Conservation (phyloP, 257 asterid genomes). For the Nemophila menziesii region DNA sequence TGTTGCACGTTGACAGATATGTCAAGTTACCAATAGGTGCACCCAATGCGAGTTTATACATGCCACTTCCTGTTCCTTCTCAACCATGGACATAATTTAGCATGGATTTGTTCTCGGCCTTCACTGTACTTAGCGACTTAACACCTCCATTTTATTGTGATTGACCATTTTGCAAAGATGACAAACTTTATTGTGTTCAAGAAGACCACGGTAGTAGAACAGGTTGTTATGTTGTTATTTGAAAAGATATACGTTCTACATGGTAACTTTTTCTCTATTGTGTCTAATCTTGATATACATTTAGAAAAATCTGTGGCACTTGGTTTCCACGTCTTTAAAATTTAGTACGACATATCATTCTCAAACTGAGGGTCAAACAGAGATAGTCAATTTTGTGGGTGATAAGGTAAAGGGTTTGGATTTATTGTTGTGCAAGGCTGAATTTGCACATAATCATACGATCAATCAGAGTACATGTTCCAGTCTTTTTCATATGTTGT, state of each 20-base stretch:
- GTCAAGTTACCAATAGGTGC: neutral
- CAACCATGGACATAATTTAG: constrained; percentile 1
- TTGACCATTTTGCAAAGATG: constrained; percentile 6
- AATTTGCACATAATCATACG: neutral
- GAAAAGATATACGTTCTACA: neutral
- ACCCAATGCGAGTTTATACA: neutral
- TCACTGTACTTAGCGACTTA: neutral
- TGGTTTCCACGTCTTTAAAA: neutral
- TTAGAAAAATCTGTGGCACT: neutral
- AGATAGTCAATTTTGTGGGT: neutral
- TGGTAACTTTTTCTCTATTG: neutral
- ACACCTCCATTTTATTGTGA: constrained; percentile 1
- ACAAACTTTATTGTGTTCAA: neutral
- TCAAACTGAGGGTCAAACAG: neutral
- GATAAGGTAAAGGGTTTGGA: neutral
- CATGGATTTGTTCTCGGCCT: constrained; percentile 1
- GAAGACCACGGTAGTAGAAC: neutral
- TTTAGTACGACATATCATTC: neutral
- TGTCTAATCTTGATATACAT: neutral
- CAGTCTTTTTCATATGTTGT: neutral
- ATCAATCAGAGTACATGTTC: neutral
- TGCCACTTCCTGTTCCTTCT: neutral
- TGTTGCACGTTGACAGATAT: neutral
- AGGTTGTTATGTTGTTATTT: neutral
- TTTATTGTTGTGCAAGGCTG: neutral